Conservation (phyloP, 129 eudicot species). For the Gnaphalium uliginosum region DNA sequence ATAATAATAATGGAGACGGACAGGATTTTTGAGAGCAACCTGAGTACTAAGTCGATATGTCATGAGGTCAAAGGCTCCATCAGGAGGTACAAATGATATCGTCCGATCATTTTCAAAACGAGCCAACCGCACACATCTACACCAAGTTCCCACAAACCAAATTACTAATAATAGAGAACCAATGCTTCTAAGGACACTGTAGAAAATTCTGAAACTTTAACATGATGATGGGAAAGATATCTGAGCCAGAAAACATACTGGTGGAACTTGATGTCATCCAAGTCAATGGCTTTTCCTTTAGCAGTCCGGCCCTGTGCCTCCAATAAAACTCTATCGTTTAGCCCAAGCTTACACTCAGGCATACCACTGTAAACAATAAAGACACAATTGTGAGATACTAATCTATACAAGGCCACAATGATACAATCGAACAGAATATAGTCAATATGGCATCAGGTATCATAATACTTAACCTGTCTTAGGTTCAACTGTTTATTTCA, state of each 20-base stretch:
- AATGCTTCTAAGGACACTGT: constrained; percentile 10
- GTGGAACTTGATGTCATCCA: constrained; percentile 93
- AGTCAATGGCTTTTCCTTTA: constrained; percentile 92
- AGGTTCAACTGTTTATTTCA: neutral
- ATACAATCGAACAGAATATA: neutral
- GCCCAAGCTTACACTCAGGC: constrained; percentile 99
- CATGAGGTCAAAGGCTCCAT: constrained; percentile 97
- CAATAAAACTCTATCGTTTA: constrained; percentile 85
- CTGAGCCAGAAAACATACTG: constrained; percentile 53
- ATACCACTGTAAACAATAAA: constrained; percentile 75
- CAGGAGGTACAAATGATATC: constrained; percentile 91
- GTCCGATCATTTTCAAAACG: constrained; percentile 90
- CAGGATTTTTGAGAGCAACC: constrained; percentile 37
- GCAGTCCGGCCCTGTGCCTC: constrained; percentile 93
- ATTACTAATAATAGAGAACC: neutral
- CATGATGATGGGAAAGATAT: neutral
- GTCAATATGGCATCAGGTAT: neutral
- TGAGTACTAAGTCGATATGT: constrained; percentile 88
- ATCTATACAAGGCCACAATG: neutral
- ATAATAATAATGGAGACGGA: neutral
- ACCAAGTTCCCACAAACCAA: constrained; percentile 4
- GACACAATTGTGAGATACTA: neutral
- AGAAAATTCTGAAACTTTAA: neutral
- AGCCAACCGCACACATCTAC: constrained; percentile 89
- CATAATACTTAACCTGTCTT: neutral